Evolutionary conservation across 371 early-diverging fungal genomes (phyloP), one percentile per base, ranked within the genome.

Genomic region (Mucor circinelloides): DNA sequence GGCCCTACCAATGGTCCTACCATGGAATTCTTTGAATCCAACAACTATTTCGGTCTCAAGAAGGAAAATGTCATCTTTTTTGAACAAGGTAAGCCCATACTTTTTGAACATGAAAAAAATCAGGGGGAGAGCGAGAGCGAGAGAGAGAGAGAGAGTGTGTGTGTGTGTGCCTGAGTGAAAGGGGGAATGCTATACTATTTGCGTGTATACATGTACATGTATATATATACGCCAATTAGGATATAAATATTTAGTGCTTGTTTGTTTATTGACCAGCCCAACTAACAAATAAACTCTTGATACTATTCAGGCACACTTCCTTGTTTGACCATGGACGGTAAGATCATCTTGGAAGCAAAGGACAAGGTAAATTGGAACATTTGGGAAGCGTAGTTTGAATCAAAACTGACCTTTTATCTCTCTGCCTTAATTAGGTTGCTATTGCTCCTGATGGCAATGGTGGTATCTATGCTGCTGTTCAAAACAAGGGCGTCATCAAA

Each of bases 1-100:
- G 97, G 94, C 12, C 96, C 97, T 23, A 97, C 97, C 19, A 87
- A 91, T 66, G 83, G 63, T 3, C 90, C 92, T 27, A 97, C 97
- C 36, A 86, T 85, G 54, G 65, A 77, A 13, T 93, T 86, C 76
- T 97, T 97, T 82, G 84, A 85, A 69, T 73, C 85, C 31, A 63
- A 93, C 81, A 74, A 82, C 69, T 95, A 80, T 82, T 97, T 95
- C 82, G 96, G 97, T 27, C 79, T 97, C 42, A 74, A 87, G 66
- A 75, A 81, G 44, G 85, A 88, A 60, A 91, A 96, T 71, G 90
- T 97, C 68, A 79, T 91, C 74, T 96, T 97, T 73, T 97, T 97
- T 81, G 86, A 93, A 77, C 93, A 93, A 83, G 90, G 90, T 88
- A 85, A 72, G 50, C 15, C 19, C 15, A 38, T 60, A 36, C 38